Conservation (phyloP, 768 basidiomycete species). For the Trametes punicea region DNA sequence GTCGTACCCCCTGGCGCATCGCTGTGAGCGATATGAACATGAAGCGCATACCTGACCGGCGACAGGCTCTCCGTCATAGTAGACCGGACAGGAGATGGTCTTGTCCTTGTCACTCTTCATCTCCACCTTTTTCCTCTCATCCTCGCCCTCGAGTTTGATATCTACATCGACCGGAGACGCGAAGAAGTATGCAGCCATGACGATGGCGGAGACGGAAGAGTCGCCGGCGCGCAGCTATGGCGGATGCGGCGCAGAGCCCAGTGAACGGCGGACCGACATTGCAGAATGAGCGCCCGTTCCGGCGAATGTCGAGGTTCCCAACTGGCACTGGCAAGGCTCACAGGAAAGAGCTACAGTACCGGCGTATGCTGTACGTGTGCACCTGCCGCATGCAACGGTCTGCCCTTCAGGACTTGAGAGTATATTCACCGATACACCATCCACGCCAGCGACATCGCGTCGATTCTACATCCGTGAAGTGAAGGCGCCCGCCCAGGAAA, state of each 20-base stretch:
- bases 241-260: neutral
- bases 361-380: too few relatives aligned
- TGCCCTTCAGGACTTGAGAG: too few relatives aligned
- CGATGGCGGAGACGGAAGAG: neutral
- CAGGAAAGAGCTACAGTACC: too few relatives aligned
- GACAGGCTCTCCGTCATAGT: conserved; percentile 94
- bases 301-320: too few relatives aligned
- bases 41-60: conserved; percentile 65
- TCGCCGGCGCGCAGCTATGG: conserved; percentile 2
- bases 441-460: too few relatives aligned
- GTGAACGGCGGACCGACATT: neutral
- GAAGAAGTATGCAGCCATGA: conserved; percentile 82
- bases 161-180: conserved; percentile 89
- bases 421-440: too few relatives aligned
- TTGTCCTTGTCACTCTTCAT: conserved; percentile 89
- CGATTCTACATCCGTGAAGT: too few relatives aligned
- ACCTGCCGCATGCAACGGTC: too few relatives aligned
- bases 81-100: conserved; percentile 81
- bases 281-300: neutral
- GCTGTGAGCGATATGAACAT: neutral
- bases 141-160: conserved; percentile 83
- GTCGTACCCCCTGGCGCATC: neutral
- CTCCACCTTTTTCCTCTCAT: conserved; percentile 84
- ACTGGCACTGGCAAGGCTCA: too few relatives aligned
- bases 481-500: too few relatives aligned